Percentiles rank a stretch among this genome's conserved stretches.
Evolutionary conservation across 208 protist species (phyloP).

Genomic region (Acanthamoeba sp.): DNA sequence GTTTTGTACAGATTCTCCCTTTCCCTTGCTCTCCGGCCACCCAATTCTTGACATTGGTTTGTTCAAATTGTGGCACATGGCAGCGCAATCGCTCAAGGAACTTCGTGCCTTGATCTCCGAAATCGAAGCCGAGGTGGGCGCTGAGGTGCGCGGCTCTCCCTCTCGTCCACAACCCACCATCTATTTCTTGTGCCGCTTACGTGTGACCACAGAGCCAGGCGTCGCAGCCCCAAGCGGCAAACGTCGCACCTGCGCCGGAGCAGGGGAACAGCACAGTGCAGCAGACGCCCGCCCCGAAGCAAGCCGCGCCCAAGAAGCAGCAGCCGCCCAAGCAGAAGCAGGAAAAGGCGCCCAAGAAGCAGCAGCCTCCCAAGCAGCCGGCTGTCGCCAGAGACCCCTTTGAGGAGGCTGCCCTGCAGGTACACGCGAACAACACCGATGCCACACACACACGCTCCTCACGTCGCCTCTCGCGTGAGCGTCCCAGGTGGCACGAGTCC

Average conservation of each 20-base stretch:
- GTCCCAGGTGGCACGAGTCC: slow-evolving; percentile 4
- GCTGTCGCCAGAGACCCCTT: slow-evolving; percentile 6
- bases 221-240: not conserved
- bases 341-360: not conserved
- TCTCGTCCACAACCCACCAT: not conserved
- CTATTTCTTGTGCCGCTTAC: not conserved
- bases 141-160: not conserved
- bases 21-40: no score
- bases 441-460: not conserved
- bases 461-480: not conserved
- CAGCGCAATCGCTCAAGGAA: slow-evolving; percentile 38
- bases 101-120: not conserved
- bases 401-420: slow-evolving; percentile 13
- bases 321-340: not conserved
- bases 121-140: not conserved
- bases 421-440: no score
- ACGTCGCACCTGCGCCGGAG: not conserved
- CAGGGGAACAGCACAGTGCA: not conserved
- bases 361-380: slow-evolving; percentile 17
- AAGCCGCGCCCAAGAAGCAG: not conserved
- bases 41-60: not conserved
- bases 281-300: not conserved
- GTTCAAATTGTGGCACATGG: not conserved
- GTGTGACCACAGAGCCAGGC: not conserved
- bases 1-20: no score